A percentile compares a stretch with the other conserved stretches of the same genome.
Evolutionary conservation across 495 filamentous ascomycete genomes (phyloP).

Genomic region (Neurospora africana): DNA sequence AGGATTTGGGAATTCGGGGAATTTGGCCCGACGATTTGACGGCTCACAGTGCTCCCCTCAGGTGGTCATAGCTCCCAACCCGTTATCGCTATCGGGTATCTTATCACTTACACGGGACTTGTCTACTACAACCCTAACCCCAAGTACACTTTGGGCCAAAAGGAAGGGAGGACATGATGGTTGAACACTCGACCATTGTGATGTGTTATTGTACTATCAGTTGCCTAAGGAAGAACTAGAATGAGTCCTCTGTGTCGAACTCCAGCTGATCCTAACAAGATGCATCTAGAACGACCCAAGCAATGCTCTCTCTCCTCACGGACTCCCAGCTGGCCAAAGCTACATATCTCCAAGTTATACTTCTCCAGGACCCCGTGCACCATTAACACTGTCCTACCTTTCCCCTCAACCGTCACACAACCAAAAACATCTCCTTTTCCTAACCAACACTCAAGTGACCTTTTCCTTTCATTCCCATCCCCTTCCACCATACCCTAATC

Average conservation of each 20-base stretch:
- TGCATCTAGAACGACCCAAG: neutral
- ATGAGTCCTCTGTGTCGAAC: rapidly evolving
- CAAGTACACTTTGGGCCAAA: neutral
- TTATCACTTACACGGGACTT: neutral
- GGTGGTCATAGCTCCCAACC: neutral
- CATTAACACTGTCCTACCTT: neutral
- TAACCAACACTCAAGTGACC: rapidly evolving
- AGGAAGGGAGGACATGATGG: neutral
- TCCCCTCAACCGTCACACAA: neutral
- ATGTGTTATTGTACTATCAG: neutral
- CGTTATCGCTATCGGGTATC: neutral
- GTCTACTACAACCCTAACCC: neutral
- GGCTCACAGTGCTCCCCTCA: neutral
- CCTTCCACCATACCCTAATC: neutral
- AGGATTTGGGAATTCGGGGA: neutral
- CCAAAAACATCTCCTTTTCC: neutral
- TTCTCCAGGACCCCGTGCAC: neutral
- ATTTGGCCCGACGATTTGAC: neutral
- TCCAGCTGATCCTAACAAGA: neutral
- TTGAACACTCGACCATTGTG: neutral
- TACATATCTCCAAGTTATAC: no score
- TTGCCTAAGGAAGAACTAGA: neutral
- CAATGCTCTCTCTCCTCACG: neutral
- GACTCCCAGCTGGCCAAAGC: neutral
- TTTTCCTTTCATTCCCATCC: neutral